These are phyloP conservation scores for Peronospora destructor DNA, from an alignment of 352 stramenopile species.

Conservation along the genomic window DNA sequence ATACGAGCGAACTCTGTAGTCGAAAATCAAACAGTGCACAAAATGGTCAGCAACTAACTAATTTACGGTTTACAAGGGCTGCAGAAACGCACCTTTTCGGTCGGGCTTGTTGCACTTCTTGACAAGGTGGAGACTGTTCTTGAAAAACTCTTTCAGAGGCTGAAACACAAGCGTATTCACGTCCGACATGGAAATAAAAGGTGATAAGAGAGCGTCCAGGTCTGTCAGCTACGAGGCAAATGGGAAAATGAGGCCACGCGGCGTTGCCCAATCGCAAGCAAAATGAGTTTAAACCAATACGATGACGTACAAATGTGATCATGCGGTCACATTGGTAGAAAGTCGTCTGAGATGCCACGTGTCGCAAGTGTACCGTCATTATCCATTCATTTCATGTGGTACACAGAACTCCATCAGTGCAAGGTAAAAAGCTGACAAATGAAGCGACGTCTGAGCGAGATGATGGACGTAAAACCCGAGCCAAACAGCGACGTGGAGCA, in stretches of 20 bases:
- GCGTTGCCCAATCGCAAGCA: constrained; percentile 18
- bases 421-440: constrained; percentile 8
- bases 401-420: neutral
- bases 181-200: constrained; percentile 59
- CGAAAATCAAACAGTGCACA: neutral
- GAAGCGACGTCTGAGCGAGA: constrained; percentile 36
- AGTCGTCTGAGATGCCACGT: constrained; percentile 13
- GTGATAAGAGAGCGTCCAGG: neutral
- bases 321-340: constrained; percentile 5
- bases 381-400: constrained; percentile 1
- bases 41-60: neutral
- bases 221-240: constrained; percentile 6
- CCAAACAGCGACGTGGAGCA: constrained; percentile 31
- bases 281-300: constrained; percentile 17
- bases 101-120: constrained; percentile 99
- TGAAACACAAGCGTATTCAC: constrained; percentile 91
- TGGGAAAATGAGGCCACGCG: constrained; percentile 29
- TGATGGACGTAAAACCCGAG: constrained; percentile 11
- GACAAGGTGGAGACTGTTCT: constrained; percentile 95
- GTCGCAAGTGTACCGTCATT: neutral
- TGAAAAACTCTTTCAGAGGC: constrained; percentile 94
- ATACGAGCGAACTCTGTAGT: constrained; percentile 92
- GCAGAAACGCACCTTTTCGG: constrained; percentile 85
- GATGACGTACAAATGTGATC: neutral
- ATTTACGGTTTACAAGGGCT: neutral